A percentile compares a stretch with the other conserved stretches of the same genome.
phyloP scores from a whole-genome alignment of 345 rosid species.

The Camelina neglecta region DNA sequence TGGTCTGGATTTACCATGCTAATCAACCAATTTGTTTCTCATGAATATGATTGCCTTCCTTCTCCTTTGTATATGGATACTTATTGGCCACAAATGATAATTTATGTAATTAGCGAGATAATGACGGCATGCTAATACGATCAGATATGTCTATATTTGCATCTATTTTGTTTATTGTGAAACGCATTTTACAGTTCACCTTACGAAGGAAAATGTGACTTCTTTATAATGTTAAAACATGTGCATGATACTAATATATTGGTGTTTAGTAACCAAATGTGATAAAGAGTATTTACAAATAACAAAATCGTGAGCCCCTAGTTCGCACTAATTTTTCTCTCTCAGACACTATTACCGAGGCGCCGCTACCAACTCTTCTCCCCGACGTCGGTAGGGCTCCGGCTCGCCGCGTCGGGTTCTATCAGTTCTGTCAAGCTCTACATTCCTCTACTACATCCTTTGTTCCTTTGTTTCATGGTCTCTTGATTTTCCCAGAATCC shows the following conservation, averaged over 20 bases:
- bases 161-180: background rate
- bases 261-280: background rate
- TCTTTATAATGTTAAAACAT: background rate
- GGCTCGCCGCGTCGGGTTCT: no score
- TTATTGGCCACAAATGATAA: background rate
- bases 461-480: no score
- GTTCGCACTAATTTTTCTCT: no score
- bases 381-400: no score
- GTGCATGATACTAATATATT: background rate
- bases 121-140: background rate
- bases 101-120: background rate
- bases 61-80: background rate
- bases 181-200: background rate
- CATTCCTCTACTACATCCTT: no score
- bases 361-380: no score
- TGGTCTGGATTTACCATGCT: conserved; percentile 4
- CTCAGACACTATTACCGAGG: no score
- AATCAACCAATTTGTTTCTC: conserved; percentile 1
- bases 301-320: no score
- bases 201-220: background rate
- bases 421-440: no score
- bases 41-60: background rate
- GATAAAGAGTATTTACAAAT: no score
- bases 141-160: background rate
- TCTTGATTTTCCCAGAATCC: no score